Evolutionary conservation across 2,329 filamentous ascomycete genomes (phyloP), one percentile per base, ranked within the genome.

Genomic region (Colletotrichum sp.): DNA sequence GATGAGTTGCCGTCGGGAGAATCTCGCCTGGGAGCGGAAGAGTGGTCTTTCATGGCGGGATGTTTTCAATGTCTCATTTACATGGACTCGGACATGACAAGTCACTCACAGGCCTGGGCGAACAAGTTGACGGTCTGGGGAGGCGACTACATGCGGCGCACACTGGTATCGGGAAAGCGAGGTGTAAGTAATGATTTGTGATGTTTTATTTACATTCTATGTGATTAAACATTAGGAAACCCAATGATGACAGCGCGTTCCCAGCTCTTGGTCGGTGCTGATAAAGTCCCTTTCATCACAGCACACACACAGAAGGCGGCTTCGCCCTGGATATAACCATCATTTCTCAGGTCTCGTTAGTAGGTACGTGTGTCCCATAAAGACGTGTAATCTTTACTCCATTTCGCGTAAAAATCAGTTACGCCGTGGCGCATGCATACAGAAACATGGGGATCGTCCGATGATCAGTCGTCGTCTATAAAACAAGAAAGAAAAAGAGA

Each of bases 191-290:
- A 34, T 44, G 22, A 62, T n/a, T 26, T 32, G 12, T 9, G 13
- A 26, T 26, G 24, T 44, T 52, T 30, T 10, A 26, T 74, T 13
- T 60, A 69, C 64, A 75, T 30, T 77, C 68, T 71, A 77, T 59
- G 4, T 68, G 15, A 77, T 75, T 77, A 75, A 55, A 68, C n/a
- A 75, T 77, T 72, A 75, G 30, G 63, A 66, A 67, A 44, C 68
- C 71, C 65, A 44, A 48, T 12, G 13, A 77, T 52, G 48, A 79
- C 78, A 82, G 81, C 81, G 79, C 81, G 79, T 83, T 81, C 44
- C 83, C 85, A 86, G 84, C 84, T 81, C 85, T 86, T 86, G 85
- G 84, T 86, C 80, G 80, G 81, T 81, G 78, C 75, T 76, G 65
- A 55, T 48, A 71, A 71, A 75, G 77, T n/a, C 59, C 68, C 72